These are phyloP conservation scores for Psilocybe cubensis DNA, from an alignment of 768 basidiomycete species.

Conservation along the genomic window DNA sequence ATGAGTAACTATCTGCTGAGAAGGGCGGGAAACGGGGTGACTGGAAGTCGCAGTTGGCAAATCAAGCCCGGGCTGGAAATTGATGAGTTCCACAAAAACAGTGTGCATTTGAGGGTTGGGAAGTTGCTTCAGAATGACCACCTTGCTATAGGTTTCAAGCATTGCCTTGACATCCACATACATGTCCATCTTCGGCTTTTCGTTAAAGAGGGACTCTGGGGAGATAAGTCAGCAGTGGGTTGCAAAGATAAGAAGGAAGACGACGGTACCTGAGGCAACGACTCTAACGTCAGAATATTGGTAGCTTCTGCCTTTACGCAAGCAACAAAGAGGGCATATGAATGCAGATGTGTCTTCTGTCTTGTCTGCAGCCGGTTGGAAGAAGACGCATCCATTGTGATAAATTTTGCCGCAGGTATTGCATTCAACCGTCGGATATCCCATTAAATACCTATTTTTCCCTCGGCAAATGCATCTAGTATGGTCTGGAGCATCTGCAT, in stretches of 20 bases:
- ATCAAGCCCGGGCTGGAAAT: conserved; percentile 58
- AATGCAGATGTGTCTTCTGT: conserved; percentile 39
- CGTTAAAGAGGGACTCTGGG: conserved; percentile 33
- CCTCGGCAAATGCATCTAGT: conserved; percentile 85
- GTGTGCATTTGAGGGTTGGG: conserved; percentile 66
- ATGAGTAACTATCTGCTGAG: conserved; percentile 17
- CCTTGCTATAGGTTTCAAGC: conserved; percentile 74
- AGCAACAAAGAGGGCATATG: conserved; percentile 77
- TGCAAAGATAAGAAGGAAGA: not conserved
- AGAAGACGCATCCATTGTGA: conserved; percentile 80
- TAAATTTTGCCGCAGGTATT: conserved; percentile 67
- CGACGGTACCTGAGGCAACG: conserved; percentile 49
- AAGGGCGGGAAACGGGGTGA: conserved; percentile 22
- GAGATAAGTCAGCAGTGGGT: conserved; percentile 3
- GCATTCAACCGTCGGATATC: conserved; percentile 69
- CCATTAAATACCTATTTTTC: conserved; percentile 58
- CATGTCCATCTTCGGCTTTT: conserved; percentile 52
- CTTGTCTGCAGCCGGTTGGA: conserved; percentile 48
- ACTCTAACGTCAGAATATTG: conserved; percentile 79
- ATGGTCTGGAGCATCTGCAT: conserved; percentile 72
- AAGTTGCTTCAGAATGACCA: conserved; percentile 70
- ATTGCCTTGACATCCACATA: conserved; percentile 78
- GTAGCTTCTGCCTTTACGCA: conserved; percentile 74
- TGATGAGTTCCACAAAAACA: conserved; percentile 74
- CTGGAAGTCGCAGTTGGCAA: conserved; percentile 25